Percentiles rank a stretch among this genome's conserved stretches.
Conservation (phyloP, 2,329 filamentous ascomycete genomes). For the Truncatella angustata region DNA sequence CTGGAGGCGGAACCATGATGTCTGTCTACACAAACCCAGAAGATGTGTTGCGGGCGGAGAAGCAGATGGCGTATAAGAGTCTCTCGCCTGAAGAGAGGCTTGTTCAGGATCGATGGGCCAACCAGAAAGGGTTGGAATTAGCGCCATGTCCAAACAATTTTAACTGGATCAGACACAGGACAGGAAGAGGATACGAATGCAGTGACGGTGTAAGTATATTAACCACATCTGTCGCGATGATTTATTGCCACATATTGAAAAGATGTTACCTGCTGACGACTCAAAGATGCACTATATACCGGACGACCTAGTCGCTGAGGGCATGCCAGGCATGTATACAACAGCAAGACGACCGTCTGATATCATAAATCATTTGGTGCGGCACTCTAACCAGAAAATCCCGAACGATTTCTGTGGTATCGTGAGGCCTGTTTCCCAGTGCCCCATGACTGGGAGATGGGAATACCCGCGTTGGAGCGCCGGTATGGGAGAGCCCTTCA, state of each 20-base stretch:
- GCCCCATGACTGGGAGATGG: neutral
- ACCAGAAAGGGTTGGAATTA: constrained; percentile 12
- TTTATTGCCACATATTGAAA: neutral
- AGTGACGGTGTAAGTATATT: neutral
- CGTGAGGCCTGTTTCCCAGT: neutral
- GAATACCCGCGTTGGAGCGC: neutral
- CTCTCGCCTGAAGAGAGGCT: constrained; percentile 6
- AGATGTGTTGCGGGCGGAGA: constrained; percentile 12
- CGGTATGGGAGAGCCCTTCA: no score
- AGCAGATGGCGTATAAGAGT: constrained; percentile 12
- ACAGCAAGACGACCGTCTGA: neutral
- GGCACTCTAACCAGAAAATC: neutral
- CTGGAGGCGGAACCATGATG: neutral
- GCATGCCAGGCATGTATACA: constrained; percentile 12
- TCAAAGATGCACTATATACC: constrained; percentile 13
- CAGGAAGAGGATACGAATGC: constrained; percentile 6
- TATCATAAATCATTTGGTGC: neutral
- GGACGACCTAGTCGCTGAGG: constrained; percentile 13
- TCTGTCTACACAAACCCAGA: constrained; percentile 11
- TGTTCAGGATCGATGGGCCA: constrained; percentile 15
- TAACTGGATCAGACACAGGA: constrained; percentile 9
- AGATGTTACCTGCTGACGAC: neutral
- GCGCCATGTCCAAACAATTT: constrained; percentile 16
- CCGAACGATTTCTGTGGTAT: constrained; percentile 8
- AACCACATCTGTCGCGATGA: neutral